These are phyloP conservation scores for Chalara sp. DNA, from an alignment of 2,329 filamentous ascomycete species.

Conservation along the genomic window DNA sequence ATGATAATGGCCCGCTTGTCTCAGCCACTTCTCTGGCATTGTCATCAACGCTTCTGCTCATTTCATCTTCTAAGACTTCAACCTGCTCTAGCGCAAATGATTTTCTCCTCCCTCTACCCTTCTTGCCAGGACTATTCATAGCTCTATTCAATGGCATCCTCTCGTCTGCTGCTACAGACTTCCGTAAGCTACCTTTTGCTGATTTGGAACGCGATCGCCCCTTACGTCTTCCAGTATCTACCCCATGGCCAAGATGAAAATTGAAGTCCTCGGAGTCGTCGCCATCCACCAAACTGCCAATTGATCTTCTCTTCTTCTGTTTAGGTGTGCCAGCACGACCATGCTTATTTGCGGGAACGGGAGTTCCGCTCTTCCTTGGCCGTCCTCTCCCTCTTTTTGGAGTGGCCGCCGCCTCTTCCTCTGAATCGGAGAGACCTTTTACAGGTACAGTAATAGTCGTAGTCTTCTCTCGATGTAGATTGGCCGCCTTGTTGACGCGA, in stretches of 20 bases:
- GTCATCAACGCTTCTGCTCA: slow-evolving; percentile 1
- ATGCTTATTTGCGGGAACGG: slow-evolving; percentile 26
- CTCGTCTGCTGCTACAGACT: slow-evolving; percentile 11
- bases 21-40: slow-evolving; percentile 2
- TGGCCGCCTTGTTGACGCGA: not conserved
- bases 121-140: slow-evolving; percentile 14
- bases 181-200: slow-evolving; percentile 14
- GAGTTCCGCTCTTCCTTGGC: slow-evolving; percentile 33
- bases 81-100: slow-evolving; percentile 11
- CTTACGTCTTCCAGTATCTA: slow-evolving; percentile 17
- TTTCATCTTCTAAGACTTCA: slow-evolving; percentile 9
- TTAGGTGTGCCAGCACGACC: slow-evolving; percentile 18
- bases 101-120: slow-evolving; percentile 15
- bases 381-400: slow-evolving; percentile 35
- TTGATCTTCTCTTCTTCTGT: slow-evolving; percentile 19
- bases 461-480: slow-evolving; percentile 19
- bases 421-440: slow-evolving; percentile 26
- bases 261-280: slow-evolving; percentile 19
- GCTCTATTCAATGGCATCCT: slow-evolving; percentile 1
- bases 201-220: slow-evolving; percentile 22
- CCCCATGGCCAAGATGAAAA: slow-evolving; percentile 16
- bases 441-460: slow-evolving; percentile 26
- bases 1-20: slow-evolving; percentile 2
- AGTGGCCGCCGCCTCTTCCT: slow-evolving; percentile 23
- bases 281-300: slow-evolving; percentile 18